Conservation (phyloP, 1,139 yeast species). For the Geotrichum macrosporum region DNA sequence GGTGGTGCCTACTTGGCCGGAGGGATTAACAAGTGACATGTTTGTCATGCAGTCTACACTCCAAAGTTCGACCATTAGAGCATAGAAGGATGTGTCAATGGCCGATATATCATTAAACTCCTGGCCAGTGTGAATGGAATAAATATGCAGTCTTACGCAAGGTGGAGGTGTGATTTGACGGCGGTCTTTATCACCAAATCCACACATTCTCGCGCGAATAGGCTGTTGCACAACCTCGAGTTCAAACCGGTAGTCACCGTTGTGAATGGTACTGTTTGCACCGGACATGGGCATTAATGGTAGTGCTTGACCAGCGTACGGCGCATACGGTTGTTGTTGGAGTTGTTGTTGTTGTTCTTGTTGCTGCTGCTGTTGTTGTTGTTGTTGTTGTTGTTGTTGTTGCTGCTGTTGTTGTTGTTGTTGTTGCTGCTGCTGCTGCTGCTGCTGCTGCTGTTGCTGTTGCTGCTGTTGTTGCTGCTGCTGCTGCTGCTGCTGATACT, state of each 20-base stretch:
- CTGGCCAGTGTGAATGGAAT: conserved; percentile 32
- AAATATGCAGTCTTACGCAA: conserved; percentile 38
- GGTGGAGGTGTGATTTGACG: conserved; percentile 46
- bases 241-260: conserved; percentile 22
- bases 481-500: conserved; percentile 3
- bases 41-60: conserved; percentile 38
- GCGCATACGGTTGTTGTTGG: conserved; percentile 1
- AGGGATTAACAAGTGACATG: conserved; percentile 32
- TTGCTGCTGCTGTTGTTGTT: conserved; percentile 6
- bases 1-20: conserved; percentile 23
- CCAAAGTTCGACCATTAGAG: conserved; percentile 42
- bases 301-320: background rate
- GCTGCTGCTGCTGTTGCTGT: too few relatives aligned
- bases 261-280: conserved; percentile 8
- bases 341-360: conserved; percentile 7
- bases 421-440: too few relatives aligned
- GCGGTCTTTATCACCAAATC: conserved; percentile 45
- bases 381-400: too few relatives aligned
- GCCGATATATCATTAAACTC: conserved; percentile 29
- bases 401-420: too few relatives aligned
- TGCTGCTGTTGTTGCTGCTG: too few relatives aligned
- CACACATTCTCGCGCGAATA: conserved; percentile 46
- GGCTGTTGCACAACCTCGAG: conserved; percentile 44
- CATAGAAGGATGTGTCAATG: conserved; percentile 37
- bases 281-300: conserved; percentile 10